Evolutionary conservation across 2,329 filamentous ascomycete species (phyloP).

Genomic region (Penicillium sp.): DNA sequence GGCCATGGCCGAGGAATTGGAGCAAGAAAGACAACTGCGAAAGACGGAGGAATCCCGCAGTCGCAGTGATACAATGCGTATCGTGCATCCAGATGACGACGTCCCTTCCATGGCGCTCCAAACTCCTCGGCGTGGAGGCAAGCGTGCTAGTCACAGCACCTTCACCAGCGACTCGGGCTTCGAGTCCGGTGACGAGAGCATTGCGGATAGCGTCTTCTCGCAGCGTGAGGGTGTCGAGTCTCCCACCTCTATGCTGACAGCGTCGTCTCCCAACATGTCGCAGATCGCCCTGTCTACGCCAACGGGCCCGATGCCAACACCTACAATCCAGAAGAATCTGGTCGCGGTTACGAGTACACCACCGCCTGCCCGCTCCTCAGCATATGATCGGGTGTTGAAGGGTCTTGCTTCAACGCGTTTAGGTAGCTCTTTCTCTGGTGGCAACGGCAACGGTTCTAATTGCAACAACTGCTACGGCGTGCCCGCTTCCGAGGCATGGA

Average conservation of each 20-base stretch:
- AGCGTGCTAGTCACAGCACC: conserved; percentile 43
- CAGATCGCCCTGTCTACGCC: conserved; percentile 33
- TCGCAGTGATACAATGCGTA: conserved; percentile 34
- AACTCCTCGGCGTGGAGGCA: conserved; percentile 34
- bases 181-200: conserved; percentile 58
- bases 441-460: conserved; percentile 31
- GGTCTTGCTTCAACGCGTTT: conserved; percentile 39
- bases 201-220: conserved; percentile 51
- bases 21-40: conserved; percentile 44
- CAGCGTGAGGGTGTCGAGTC: conserved; percentile 37
- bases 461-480: conserved; percentile 46
- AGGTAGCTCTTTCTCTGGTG: conserved; percentile 31
- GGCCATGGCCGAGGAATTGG: conserved; percentile 51
- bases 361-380: conserved; percentile 31
- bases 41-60: conserved; percentile 41
- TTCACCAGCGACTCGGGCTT: conserved; percentile 58
- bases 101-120: conserved; percentile 38
- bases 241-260: conserved; percentile 37
- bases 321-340: conserved; percentile 35
- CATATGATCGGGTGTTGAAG: conserved; percentile 48
- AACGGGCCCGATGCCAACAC: conserved; percentile 31
- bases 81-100: conserved; percentile 33
- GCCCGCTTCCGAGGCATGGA: conserved; percentile 53
- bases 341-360: conserved; percentile 24
- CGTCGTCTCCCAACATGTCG: conserved; percentile 39